A percentile compares a stretch with the other conserved stretches of the same genome.
phyloP scores from a whole-genome alignment of 2,329 filamentous ascomycete genomes.

The Phyllosticta ampelicida region DNA sequence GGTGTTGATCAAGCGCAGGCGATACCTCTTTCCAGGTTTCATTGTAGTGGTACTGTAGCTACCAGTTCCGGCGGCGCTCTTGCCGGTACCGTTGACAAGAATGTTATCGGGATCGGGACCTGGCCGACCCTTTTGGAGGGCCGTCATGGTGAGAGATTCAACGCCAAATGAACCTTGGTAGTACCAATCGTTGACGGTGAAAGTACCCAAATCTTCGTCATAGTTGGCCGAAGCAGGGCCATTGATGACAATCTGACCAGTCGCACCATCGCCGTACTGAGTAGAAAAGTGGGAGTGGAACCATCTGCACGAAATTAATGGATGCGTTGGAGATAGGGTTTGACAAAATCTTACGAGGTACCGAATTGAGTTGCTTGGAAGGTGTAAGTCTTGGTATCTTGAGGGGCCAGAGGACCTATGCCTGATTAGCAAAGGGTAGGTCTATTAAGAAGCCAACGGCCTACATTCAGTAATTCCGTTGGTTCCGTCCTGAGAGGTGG shows the following conservation, averaged over 20 bases:
- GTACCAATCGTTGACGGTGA: slow-evolving; percentile 54
- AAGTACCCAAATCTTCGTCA: slow-evolving; percentile 48
- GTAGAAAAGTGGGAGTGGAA: slow-evolving; percentile 32
- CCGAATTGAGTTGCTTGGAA: slow-evolving; percentile 44
- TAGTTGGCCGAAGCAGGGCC: slow-evolving; percentile 31
- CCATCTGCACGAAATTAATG: slow-evolving; percentile 15
- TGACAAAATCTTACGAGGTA: slow-evolving; percentile 12
- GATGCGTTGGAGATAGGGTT: slow-evolving; percentile 19
- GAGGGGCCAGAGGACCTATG: slow-evolving; percentile 47
- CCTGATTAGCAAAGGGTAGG: slow-evolving; percentile 3
- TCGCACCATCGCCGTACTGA: slow-evolving; percentile 34
- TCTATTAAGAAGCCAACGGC: neutral
- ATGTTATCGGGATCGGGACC: slow-evolving; percentile 34
- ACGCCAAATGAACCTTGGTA: slow-evolving; percentile 22
- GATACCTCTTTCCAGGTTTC: slow-evolving; percentile 40
- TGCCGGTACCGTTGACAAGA: slow-evolving; percentile 46
- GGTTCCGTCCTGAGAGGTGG: slow-evolving; percentile 35
- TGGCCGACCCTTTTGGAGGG: slow-evolving; percentile 20
- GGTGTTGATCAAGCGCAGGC: slow-evolving; percentile 48
- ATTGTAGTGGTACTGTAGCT: slow-evolving; percentile 21
- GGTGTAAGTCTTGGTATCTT: slow-evolving; percentile 44
- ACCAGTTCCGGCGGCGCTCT: slow-evolving; percentile 29
- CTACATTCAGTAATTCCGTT: slow-evolving; percentile 48
- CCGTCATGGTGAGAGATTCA: slow-evolving; percentile 15
- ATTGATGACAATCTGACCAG: slow-evolving; percentile 31